phyloP scores from a whole-genome alignment of 179 eudicot genomes.

The Carnegiea gigantea region DNA sequence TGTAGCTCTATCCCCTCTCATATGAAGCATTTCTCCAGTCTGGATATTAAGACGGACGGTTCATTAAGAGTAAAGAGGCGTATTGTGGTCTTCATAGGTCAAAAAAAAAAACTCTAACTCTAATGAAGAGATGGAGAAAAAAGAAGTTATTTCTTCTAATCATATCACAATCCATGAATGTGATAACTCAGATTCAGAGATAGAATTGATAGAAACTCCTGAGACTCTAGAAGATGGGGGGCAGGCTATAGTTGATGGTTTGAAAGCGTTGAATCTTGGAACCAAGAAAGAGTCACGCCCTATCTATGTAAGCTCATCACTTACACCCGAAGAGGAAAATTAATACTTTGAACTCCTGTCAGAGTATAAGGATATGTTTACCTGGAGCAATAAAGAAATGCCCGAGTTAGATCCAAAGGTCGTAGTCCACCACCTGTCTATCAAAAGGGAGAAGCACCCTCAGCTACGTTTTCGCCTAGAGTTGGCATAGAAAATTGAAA shows the following conservation, averaged over 20 bases:
- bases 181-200: not conserved
- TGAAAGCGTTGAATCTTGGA: not conserved
- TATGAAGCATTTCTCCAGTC: too few species aligned
- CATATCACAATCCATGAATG: too few species aligned
- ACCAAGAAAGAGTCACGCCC: not conserved
- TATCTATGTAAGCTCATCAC: not conserved
- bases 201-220: not conserved
- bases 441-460: not conserved
- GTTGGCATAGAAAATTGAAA: not conserved
- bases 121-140: not conserved
- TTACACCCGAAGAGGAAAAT: too few species aligned
- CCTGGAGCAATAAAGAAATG: not conserved
- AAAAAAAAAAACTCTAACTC: too few species aligned
- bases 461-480: not conserved
- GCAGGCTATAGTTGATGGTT: not conserved
- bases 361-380: not conserved
- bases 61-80: too few species aligned
- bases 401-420: not conserved
- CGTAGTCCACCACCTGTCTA: not conserved
- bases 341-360: not conserved
- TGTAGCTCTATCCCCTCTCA: too few species aligned
- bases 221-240: not conserved
- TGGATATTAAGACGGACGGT: too few species aligned
- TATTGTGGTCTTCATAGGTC: too few species aligned
- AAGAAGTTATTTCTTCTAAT: not conserved